These are phyloP conservation scores for Triangularia setosa DNA, from an alignment of 2,329 filamentous ascomycete species.

Conservation along the genomic window DNA sequence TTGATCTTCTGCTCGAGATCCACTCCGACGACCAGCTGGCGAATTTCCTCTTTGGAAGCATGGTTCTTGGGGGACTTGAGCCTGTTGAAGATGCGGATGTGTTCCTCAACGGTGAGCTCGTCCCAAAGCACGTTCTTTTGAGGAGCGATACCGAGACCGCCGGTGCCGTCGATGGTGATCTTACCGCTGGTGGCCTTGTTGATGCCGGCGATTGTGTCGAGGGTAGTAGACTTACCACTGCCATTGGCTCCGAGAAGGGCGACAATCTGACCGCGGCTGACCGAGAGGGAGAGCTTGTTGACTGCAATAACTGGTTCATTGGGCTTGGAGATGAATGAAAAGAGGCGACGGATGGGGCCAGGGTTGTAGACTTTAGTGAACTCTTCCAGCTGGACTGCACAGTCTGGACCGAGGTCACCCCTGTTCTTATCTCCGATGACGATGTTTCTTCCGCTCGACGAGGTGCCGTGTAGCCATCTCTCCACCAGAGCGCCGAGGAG, in stretches of 20 bases:
- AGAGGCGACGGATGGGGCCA: conserved; percentile 54
- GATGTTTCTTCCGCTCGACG: conserved; percentile 57
- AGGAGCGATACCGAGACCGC: conserved; percentile 80
- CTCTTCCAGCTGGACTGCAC: conserved; percentile 64
- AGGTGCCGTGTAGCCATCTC: conserved; percentile 69
- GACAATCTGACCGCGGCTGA: conserved; percentile 75
- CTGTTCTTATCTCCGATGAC: conserved; percentile 32
- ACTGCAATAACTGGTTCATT: conserved; percentile 76
- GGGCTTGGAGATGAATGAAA: conserved; percentile 43
- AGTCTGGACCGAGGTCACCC: conserved; percentile 31
- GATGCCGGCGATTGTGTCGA: conserved; percentile 82
- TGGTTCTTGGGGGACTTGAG: conserved; percentile 63
- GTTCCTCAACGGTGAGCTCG: conserved; percentile 79
- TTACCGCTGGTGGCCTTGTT: conserved; percentile 71
- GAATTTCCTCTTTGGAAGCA: conserved; percentile 57
- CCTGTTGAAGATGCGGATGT: conserved; percentile 77
- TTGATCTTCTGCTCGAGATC: conserved; percentile 73
- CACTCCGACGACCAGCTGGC: conserved; percentile 62
- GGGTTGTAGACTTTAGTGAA: conserved; percentile 79
- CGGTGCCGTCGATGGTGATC: conserved; percentile 73
- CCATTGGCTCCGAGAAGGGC: conserved; percentile 86
- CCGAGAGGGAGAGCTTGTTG: conserved; percentile 65
- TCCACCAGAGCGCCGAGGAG: conserved; percentile 72
- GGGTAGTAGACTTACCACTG: conserved; percentile 83
- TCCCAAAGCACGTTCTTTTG: conserved; percentile 96